Percentiles rank a stretch among this genome's conserved stretches.
phyloP scores from a whole-genome alignment of 768 basidiomycete genomes.

The Tylopilus cervinicoccineus region DNA sequence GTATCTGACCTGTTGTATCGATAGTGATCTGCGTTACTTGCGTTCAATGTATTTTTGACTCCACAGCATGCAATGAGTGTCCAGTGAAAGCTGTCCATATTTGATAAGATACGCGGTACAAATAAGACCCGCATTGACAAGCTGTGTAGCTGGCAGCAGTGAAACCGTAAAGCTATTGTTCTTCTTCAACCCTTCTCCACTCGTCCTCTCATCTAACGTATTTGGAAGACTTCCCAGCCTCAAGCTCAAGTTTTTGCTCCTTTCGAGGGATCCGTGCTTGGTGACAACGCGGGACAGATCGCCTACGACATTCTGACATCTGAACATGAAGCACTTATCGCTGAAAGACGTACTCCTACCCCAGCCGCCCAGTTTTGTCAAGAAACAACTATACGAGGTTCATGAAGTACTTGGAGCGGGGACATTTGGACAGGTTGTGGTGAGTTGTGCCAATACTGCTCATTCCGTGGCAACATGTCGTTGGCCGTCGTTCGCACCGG shows the following conservation, averaged over 20 bases:
- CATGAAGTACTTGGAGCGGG: constrained; percentile 75
- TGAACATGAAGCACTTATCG: constrained; percentile 33
- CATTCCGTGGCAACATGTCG: not conserved
- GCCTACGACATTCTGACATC: not conserved
- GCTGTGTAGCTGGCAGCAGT: constrained; percentile 12
- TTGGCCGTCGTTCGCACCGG: not conserved
- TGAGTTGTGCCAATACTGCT: constrained; percentile 33
- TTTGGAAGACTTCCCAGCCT: not conserved
- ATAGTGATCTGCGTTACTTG: not conserved
- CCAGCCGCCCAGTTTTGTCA: constrained; percentile 80
- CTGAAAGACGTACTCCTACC: constrained; percentile 62
- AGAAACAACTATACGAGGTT: constrained; percentile 80
- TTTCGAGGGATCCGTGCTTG: not conserved
- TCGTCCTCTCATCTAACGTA: not conserved
- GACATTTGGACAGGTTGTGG: constrained; percentile 89
- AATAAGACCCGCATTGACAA: not conserved
- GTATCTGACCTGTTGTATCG: not conserved
- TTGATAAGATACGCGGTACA: constrained; percentile 19
- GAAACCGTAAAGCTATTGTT: not conserved
- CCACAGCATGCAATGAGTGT: too few relatives aligned
- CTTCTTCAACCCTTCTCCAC: not conserved
- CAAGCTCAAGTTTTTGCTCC: not conserved
- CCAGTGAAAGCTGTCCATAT: too few relatives aligned
- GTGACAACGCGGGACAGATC: not conserved
- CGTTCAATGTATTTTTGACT: not conserved